phyloP scores from a whole-genome alignment of 768 basidiomycete species.

The Ramaria sp. region DNA sequence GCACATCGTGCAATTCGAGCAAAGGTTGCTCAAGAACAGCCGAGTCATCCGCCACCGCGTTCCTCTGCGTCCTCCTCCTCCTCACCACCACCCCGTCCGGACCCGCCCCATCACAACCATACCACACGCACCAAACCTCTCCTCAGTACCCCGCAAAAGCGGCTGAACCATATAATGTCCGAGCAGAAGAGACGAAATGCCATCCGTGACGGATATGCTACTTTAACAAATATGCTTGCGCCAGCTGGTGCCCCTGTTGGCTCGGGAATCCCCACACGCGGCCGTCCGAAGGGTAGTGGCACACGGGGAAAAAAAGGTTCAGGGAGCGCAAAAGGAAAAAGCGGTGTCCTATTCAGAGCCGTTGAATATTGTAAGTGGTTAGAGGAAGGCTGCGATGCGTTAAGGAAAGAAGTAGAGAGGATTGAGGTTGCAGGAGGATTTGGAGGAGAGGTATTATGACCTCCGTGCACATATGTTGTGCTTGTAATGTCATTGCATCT shows the following conservation, averaged over 20 bases:
- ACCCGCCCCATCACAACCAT: conserved; percentile 14
- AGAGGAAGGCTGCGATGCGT: conserved; percentile 69
- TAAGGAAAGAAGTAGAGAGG: conserved; percentile 55
- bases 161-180: conserved; percentile 88
- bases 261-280: conserved; percentile 64
- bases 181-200: conserved; percentile 91
- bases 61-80: conserved; percentile 15
- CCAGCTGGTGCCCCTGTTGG: conserved; percentile 62
- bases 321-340: conserved; percentile 75
- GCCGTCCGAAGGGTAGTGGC: conserved; percentile 72
- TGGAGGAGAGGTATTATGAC: background rate
- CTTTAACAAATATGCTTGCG: conserved; percentile 70
- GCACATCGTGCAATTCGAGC: conserved; percentile 21
- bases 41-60: conserved; percentile 29
- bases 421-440: conserved; percentile 61
- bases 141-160: conserved; percentile 76
- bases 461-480: background rate
- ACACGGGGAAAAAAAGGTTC: conserved; percentile 21
- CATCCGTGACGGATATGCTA: conserved; percentile 83
- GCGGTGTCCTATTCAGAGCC: conserved; percentile 78
- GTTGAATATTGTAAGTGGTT: conserved; percentile 80
- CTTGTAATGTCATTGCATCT: background rate
- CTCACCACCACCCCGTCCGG: conserved; percentile 8
- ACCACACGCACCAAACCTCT: conserved; percentile 45
- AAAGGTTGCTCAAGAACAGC: conserved; percentile 37